Evolutionary conservation across 2,329 filamentous ascomycete genomes (phyloP).

Genomic region (Gnomoniopsis smithogilvyi): DNA sequence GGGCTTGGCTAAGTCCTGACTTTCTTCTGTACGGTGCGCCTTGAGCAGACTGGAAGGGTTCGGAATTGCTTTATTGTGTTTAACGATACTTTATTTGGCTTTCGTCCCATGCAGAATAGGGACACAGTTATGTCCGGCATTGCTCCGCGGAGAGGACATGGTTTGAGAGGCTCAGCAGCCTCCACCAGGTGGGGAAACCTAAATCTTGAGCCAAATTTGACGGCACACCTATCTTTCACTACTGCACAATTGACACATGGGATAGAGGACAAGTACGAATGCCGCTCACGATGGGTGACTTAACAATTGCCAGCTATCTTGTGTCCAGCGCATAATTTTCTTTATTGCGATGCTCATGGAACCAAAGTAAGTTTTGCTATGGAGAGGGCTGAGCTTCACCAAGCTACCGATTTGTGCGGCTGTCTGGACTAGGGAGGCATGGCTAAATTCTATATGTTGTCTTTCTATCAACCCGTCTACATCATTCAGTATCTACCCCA

Average conservation of each 20-base stretch:
- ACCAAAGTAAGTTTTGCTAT: not conserved
- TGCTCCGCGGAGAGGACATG: not conserved
- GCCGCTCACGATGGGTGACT: not conserved
- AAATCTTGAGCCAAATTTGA: conserved; percentile 5
- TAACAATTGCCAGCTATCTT: not conserved
- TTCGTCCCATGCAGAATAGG: too few species aligned
- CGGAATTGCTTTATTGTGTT: too few species aligned
- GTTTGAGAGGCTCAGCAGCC: not conserved
- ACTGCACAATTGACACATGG: not conserved
- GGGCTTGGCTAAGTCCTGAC: too few species aligned
- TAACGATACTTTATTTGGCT: too few species aligned
- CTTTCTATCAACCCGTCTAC: not conserved
- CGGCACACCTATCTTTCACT: not conserved
- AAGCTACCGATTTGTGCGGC: not conserved
- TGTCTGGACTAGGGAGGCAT: not conserved
- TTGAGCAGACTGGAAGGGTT: too few species aligned
- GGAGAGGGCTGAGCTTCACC: not conserved
- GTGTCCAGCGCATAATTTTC: not conserved
- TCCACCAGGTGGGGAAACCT: not conserved
- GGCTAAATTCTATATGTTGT: not conserved
- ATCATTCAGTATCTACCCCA: not conserved
- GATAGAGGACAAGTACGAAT: not conserved
- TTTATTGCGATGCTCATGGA: not conserved
- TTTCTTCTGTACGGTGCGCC: too few species aligned
- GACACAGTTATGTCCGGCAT: not conserved